Evolutionary conservation across 2,329 filamentous ascomycete genomes (phyloP), one percentile per base, ranked within the genome.

Genomic region (Aspergillus fijiensis): DNA sequence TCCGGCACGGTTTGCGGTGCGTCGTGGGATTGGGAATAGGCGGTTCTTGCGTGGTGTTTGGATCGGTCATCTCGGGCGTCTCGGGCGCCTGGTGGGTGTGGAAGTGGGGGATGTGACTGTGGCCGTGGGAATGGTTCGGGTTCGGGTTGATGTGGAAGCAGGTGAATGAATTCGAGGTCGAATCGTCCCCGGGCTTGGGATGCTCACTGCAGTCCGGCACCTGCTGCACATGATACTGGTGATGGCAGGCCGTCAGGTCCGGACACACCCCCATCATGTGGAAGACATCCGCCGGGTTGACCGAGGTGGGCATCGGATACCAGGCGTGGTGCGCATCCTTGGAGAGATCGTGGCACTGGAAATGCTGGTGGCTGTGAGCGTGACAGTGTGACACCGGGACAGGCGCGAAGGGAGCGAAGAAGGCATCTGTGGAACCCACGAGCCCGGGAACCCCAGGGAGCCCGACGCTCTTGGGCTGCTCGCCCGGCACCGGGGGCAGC

Each of bases 251-350:
- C 9, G 69, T 68, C 27, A 70, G 68, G 58, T 72, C 72, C 5
- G 73, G 65, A 49, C 73, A 74, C 60, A 72, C 69, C 10, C 71
- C 71, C 54, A 77, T 66, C 65, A 76, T 72, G 54, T 76, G 71
- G 59, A 75, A 73, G 49, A 75, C 67, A 25, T 76, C 73, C 14
- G 69, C 65, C 6, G 72, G 72, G 54, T 75, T 74, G 39, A 76
- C 69, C 6, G 72, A 67, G 3, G 66, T 69, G 58, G 70, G 72
- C 2, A 58, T 54, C 16, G 72, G 69, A 49, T 67, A 62, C 60
- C 49, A 71, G 60, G 48, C 64, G 23, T 58, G 64, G 53, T 68
- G 69, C 25, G 67, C 57, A 21, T 74, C 71, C 51, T 71, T 72
- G 23, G 73, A 63, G 21, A 72, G 67, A 29, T 69, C 67, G 62